Percentiles rank a stretch among this genome's conserved stretches.
These are phyloP conservation scores for Solidago caesia DNA, from an alignment of 129 eudicot genomes.

Conservation along the genomic window DNA sequence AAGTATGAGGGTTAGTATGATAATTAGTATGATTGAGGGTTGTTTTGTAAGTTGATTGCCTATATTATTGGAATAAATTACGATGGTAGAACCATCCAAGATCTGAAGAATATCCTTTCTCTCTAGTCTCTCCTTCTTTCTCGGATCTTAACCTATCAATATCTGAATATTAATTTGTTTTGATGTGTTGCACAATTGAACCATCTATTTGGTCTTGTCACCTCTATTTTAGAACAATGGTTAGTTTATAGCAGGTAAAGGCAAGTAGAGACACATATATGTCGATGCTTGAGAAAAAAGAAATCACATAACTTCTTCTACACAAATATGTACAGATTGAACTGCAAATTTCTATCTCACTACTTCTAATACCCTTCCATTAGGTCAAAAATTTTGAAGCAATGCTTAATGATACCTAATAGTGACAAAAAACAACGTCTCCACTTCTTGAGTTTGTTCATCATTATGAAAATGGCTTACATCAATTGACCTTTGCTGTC, in stretches of 20 bases:
- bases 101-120: too few relatives aligned
- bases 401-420: not conserved
- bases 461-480: not conserved
- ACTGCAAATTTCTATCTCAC: not conserved
- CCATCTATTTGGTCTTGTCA: not conserved
- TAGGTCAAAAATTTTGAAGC: not conserved
- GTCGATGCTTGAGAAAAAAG: not conserved
- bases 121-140: too few relatives aligned
- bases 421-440: slow-evolving; percentile 1
- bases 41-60: too few relatives aligned
- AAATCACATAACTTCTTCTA: not conserved
- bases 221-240: not conserved
- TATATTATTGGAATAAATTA: too few relatives aligned
- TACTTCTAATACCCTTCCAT: not conserved
- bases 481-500: too few relatives aligned
- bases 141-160: too few relatives aligned
- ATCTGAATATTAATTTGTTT: too few relatives aligned
- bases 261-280: not conserved
- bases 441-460: slow-evolving; percentile 20
- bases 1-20: too few relatives aligned
- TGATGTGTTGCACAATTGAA: too few relatives aligned
- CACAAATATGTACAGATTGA: slow-evolving; percentile 11
- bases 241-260: not conserved
- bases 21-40: too few relatives aligned
- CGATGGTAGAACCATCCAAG: too few relatives aligned